Base-by-base conservation (phyloP, 352 stramenopile species). In the Globisporangium cylindrosporum region DNA sequence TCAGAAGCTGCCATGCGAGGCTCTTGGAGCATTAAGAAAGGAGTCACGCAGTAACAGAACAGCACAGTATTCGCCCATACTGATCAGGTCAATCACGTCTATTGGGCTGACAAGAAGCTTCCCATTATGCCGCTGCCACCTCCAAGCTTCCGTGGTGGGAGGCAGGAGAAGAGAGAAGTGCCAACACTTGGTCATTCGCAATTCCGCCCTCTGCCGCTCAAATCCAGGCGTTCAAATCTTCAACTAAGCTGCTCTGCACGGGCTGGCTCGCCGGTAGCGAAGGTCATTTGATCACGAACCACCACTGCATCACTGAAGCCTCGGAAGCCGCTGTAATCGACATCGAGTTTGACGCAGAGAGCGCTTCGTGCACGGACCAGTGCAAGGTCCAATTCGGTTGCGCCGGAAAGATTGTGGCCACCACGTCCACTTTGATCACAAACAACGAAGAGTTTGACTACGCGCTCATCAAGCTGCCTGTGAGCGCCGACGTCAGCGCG, bases 221-320 rank as follows among this genome's bases (percentile, higher is more conserved):
- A 0, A 24, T 24, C 22, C 22, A 24, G 22, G 22, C 22, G 22
- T 24, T 24, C 22, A 24, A 24, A 24, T 24, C 22, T 24, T 24
- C 22, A 24, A 24, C 22, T 0, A 24, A 24, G 22, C 22, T 0
- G 48, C 34, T 29, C 34, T 8, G 84, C 66, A 91, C 84, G 2
- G 84, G 84, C 10, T 92, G 81, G 76, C 80, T 92, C 20, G 70
- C 56, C 32, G 84, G 81, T 18, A 89, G 72, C 51, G 74, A 88
- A 38, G 79, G 80, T 1, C 82, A 93, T 66, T 24, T 93, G n/a
- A 76, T 92, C 70, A 92, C 85, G 8, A 92, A 92, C 73, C 67
- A 83, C 22, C 83, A 93, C 69, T 93, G 81, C 66, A 89, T 89
- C 48, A 60, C 76, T 18, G 34, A 70, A 24, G 59, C 71, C 38